Evolutionary conservation across 208 protist genomes (phyloP), one percentile per base, ranked within the genome.

Genomic region (Crithidia expoeki): DNA sequence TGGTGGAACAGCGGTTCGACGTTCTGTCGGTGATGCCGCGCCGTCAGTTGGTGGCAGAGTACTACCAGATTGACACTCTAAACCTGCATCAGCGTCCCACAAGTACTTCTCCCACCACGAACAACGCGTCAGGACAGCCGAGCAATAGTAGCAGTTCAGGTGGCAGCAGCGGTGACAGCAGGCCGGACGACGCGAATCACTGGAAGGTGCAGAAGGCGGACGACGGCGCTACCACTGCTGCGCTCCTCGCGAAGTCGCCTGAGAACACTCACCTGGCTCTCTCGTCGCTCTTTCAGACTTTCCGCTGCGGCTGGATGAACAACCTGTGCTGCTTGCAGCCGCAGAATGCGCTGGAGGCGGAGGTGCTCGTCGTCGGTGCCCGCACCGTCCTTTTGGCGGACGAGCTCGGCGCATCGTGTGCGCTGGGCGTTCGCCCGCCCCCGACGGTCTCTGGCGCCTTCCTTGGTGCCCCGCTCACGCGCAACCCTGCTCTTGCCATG

Each of bases 241-340:
- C 70, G 19, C 36, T 40, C 1, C 50, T 42, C 28, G 23, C 25
- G 33, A 42, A 59, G 42, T 27, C 46, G 47, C 64, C 34, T 34
- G 59, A 61, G 28, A 64, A 72, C 64, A 72, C 56, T 9, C 64
- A 77, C 44, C 44, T 77, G 47, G 72, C 72, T 6, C 70, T 86
- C 16, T 86, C 81, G 12, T 82, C 81, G 6, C 77, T 77, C 44
- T 86, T 77, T 55, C 84, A 89, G 63, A 72, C 82, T 4, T 89
- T 89, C 50, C 40, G 53, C 36, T 84, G 78, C 52, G 68, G 65
- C 25, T 80, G 46, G 40, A 62, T 83, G 62, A 74, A 74, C 42
- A 89, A 86, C 66, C 51, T 89, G 47, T 89, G 80, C 73, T 86
- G 84, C 57, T 61, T 89, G 27, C 60, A 74, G 50, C n/a, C 40